Evolutionary conservation across 2,329 filamentous ascomycete species (phyloP), one percentile per base, ranked within the genome.

Genomic region (Aureobasidium pullulans): DNA sequence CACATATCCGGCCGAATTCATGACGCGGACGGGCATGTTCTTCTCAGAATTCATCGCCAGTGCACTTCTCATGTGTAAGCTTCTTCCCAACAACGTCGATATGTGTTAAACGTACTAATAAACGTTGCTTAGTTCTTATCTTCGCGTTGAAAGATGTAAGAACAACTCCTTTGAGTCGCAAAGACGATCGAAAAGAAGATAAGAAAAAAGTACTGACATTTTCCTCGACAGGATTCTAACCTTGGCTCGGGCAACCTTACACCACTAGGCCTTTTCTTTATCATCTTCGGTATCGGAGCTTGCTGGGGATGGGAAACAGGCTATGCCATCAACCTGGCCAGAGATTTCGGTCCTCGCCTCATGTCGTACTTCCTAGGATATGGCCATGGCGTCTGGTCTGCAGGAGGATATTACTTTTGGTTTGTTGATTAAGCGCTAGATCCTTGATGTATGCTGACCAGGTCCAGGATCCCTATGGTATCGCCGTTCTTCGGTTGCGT

Each of bases 391-490:
- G 86, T 89, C 0, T 90, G 85, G 83, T 79, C 77, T 9, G 81
- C 84, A 1, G 85, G 86, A 2, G 78, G 78, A 11, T 87, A 89
- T 67, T 90, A 89, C 68, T 89, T 89, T 68, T 90, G 85, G 86
- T 83, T 85, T 73, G 39, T 47, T 5, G 13, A 32, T 85, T 0
- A n/a, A 42, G 40, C 31, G 34, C 16, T 37, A 64, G 75, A 60
- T 13, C 8, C 23, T 31, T 47, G 46, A 6, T 13, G 4, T 37
- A 6, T 36, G 31, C 47, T 44, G 19, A 63, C 29, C 7, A 10
- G 4, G 16, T 61, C 5, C 46, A 86, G 84, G 81, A 50, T 90
- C 19, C 87, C 87, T 0, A 87, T 90, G 77, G 82, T 90, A 4
- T 80, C 85, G 2, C 87, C 87, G 0, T 89, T 90, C 67, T 70